These are phyloP conservation scores for Penicillium herquei DNA, from an alignment of 495 filamentous ascomycete genomes.

Conservation along the genomic window DNA sequence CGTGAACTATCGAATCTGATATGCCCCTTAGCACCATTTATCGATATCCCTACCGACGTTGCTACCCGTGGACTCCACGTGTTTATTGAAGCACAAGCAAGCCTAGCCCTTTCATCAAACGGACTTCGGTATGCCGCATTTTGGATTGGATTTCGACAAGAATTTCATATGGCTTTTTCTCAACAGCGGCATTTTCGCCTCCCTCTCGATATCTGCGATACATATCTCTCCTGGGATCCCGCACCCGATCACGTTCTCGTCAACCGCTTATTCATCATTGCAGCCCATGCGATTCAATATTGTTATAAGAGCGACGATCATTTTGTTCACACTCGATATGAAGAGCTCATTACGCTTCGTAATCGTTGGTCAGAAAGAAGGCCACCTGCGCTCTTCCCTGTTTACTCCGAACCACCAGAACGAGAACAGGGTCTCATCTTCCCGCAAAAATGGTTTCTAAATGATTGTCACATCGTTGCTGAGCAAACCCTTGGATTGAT, in stretches of 20 bases:
- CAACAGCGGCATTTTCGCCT: conserved; percentile 27
- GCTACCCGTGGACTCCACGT: conserved; percentile 22
- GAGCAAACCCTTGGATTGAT: conserved; percentile 35
- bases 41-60: conserved; percentile 15
- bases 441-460: conserved; percentile 34
- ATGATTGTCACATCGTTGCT: conserved; percentile 31
- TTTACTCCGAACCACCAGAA: conserved; percentile 12
- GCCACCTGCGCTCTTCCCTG: conserved; percentile 15
- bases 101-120: conserved; percentile 9
- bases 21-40: conserved; percentile 14
- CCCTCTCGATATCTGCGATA: conserved; percentile 13
- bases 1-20: background rate
- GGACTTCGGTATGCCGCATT: conserved; percentile 30
- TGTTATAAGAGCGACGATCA: conserved; percentile 21
- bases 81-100: conserved; percentile 16
- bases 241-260: conserved; percentile 29
- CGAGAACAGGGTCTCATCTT: conserved; percentile 18
- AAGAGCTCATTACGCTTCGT: conserved; percentile 2
- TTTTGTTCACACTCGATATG: background rate
- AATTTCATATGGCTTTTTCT: conserved; percentile 33
- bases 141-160: conserved; percentile 33
- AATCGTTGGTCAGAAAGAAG: conserved; percentile 7
- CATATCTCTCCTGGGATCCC: conserved; percentile 18
- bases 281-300: conserved; percentile 23
- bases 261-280: conserved; percentile 23